A percentile compares a stretch with the other conserved stretches of the same genome.
Evolutionary conservation across 257 asterid genomes (phyloP).

Genomic region (Verbascum thapsus): DNA sequence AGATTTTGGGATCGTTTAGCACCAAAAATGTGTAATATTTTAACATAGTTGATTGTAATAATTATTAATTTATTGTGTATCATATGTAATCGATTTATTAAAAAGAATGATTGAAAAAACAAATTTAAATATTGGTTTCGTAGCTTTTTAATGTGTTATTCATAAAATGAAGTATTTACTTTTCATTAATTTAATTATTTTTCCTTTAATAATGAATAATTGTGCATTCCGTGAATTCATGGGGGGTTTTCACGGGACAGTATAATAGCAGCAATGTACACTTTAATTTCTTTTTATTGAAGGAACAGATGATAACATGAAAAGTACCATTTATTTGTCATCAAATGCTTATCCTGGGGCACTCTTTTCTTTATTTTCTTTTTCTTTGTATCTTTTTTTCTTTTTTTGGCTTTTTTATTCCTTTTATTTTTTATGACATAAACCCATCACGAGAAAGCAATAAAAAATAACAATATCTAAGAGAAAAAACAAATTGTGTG

Average conservation of each 20-base stretch:
- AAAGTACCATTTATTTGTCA: constrained; percentile 18
- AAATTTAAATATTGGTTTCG: no score
- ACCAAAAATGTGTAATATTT: no score
- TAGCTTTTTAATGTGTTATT: no score
- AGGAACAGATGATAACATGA: constrained; percentile 24
- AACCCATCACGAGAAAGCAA: constrained; percentile 54
- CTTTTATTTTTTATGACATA: constrained; percentile 9
- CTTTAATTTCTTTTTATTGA: constrained; percentile 31
- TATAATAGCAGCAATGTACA: constrained; percentile 34
- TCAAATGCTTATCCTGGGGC: constrained; percentile 7
- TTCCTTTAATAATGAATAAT: constrained; percentile 8
- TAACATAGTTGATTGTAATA: no score
- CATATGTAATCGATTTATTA: no score
- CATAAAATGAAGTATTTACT: neutral
- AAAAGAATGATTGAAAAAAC: no score
- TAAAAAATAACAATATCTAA: constrained; percentile 1
- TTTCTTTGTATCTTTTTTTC: neutral
- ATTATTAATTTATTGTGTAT: no score
- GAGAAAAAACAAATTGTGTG: constrained; percentile 2
- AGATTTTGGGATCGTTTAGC: no score
- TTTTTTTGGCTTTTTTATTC: neutral
- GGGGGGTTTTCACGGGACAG: constrained; percentile 47
- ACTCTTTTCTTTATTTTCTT: neutral
- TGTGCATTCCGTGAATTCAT: constrained; percentile 37
- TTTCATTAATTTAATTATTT: neutral